These are phyloP conservation scores for Fusarium phyllophilum DNA, from an alignment of 2,329 filamentous ascomycete species.

Conservation along the genomic window DNA sequence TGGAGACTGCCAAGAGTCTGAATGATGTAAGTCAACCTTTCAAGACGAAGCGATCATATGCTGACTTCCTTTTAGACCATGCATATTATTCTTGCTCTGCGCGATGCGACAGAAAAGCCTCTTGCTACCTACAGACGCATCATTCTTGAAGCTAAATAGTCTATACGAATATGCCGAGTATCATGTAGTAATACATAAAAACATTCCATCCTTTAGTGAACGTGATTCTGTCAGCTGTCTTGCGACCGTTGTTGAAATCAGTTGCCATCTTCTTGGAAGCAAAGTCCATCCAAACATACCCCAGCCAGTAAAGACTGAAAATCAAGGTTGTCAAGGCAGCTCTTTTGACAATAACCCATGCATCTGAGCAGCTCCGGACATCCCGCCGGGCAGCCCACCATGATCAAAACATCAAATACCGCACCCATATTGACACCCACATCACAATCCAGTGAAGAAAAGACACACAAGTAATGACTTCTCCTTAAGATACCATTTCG, in stretches of 20 bases:
- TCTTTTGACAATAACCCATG: neutral
- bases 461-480: neutral
- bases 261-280: neutral
- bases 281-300: neutral
- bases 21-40: neutral
- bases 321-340: neutral
- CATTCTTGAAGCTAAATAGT: neutral
- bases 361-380: neutral
- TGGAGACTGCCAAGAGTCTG: neutral
- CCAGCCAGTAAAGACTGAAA: neutral
- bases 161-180: rapidly evolving
- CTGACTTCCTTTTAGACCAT: neutral
- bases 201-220: neutral
- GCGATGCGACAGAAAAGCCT: neutral
- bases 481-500: no score
- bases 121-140: neutral
- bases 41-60: rapidly evolving
- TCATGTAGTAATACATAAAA: neutral
- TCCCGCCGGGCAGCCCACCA: neutral
- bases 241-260: rapidly evolving
- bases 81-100: slow-evolving; percentile 7
- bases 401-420: neutral
- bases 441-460: neutral
- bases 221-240: neutral
- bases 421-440: neutral